Evolutionary conservation across 176 grass and related monocot genomes (phyloP).

Genomic region (Echinochloa phyllopogon): DNA sequence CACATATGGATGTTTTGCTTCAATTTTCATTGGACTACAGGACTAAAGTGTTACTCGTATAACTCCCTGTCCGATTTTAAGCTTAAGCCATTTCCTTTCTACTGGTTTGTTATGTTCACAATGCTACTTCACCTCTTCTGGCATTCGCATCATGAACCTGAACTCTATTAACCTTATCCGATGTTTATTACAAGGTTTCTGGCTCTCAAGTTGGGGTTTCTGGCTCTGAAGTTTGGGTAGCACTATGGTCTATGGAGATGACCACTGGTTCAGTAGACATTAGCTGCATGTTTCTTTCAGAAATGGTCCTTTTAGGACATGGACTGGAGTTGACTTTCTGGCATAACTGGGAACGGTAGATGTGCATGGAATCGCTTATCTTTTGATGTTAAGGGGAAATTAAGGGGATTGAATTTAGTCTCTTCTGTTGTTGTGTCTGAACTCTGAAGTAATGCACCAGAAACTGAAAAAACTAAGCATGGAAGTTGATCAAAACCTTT

Average conservation of each 20-base stretch:
- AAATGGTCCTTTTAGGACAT: background rate
- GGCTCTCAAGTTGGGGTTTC: slow-evolving; percentile 7
- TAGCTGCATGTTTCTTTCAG: background rate
- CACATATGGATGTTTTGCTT: background rate
- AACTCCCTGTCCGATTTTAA: slow-evolving; percentile 1
- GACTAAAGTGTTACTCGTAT: background rate
- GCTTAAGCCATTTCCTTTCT: background rate
- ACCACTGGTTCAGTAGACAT: slow-evolving; percentile 17
- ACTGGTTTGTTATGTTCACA: background rate
- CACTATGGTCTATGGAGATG: slow-evolving; percentile 12
- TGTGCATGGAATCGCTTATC: background rate
- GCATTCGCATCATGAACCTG: background rate
- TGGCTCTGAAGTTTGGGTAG: slow-evolving; percentile 2
- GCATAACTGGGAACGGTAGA: background rate
- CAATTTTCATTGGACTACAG: background rate
- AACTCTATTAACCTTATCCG: background rate
- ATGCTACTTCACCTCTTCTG: background rate
- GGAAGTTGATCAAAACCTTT: background rate
- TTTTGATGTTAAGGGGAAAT: background rate
- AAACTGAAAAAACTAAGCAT: background rate
- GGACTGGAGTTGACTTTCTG: background rate
- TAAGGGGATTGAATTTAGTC: background rate
- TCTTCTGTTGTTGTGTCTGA: background rate
- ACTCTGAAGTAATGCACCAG: background rate
- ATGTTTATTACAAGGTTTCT: slow-evolving; percentile 4